Percentiles rank a stretch among this genome's conserved stretches.
Evolutionary conservation across 257 asterid species (phyloP).

Genomic region (Ballota nigra): DNA sequence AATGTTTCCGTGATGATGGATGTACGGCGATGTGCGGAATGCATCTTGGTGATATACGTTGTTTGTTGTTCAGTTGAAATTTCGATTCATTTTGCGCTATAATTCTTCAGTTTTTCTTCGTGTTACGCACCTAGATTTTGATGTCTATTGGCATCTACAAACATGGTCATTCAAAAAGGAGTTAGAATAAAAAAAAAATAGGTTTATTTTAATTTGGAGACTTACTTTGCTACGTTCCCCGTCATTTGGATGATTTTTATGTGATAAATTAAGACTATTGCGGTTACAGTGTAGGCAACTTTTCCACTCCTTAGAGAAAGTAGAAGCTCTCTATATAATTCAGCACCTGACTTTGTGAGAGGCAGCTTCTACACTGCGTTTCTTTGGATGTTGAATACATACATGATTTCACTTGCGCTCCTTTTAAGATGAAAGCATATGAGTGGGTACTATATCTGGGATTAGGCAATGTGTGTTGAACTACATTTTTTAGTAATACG

Average conservation of each 20-base stretch:
- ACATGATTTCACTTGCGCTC: background rate
- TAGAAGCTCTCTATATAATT: background rate
- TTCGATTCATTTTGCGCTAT: constrained; percentile 1
- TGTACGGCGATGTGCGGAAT: constrained; percentile 7
- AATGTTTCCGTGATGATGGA: background rate
- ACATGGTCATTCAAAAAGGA: background rate
- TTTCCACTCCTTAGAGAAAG: background rate
- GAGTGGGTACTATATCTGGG: background rate
- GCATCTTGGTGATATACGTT: constrained; percentile 1
- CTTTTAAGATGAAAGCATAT: background rate
- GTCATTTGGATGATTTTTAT: background rate
- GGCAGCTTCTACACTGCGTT: background rate
- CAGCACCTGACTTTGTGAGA: background rate
- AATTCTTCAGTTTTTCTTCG: background rate
- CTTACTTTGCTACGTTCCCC: background rate
- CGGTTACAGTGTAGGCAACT: background rate
- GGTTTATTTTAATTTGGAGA: background rate
- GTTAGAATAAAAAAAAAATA: background rate
- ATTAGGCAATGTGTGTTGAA: background rate
- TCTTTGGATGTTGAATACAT: background rate
- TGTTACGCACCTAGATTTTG: background rate
- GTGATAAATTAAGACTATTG: background rate
- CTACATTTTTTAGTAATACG: background rate
- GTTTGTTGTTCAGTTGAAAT: background rate
- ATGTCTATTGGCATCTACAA: background rate